These are phyloP conservation scores for Arthrobotrys sphaeroides DNA, from an alignment of 2,329 filamentous ascomycete genomes.

Conservation along the genomic window DNA sequence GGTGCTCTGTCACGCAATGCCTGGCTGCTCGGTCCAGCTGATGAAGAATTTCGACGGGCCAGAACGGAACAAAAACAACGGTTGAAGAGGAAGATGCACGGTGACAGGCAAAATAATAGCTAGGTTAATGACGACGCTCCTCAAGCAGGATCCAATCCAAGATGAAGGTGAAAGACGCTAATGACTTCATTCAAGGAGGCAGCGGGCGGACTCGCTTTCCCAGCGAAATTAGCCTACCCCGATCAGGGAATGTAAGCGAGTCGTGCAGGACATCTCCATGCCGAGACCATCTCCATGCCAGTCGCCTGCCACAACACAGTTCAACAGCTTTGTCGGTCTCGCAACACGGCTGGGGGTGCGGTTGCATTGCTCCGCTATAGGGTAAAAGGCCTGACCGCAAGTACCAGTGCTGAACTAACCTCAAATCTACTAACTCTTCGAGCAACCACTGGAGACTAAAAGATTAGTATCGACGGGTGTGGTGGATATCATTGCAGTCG, in stretches of 20 bases:
- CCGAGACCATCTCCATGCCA: too few relatives aligned
- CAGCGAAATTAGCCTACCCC: constrained; percentile 20
- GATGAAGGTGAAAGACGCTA: not conserved
- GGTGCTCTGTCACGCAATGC: not conserved
- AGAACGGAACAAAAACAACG: not conserved
- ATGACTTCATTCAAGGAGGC: constrained; percentile 33
- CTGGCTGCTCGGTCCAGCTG: not conserved
- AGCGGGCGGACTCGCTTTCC: constrained; percentile 17
- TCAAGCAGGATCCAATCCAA: constrained; percentile 20
- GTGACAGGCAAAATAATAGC: too few relatives aligned
- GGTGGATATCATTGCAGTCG: too few relatives aligned
- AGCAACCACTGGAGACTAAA: too few relatives aligned
- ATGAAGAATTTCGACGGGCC: not conserved
- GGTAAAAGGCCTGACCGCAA: too few relatives aligned
- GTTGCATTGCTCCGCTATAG: not conserved
- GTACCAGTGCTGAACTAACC: too few relatives aligned
- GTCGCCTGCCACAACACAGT: constrained; percentile 8
- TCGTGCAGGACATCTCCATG: constrained; percentile 10
- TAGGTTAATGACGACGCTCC: not conserved
- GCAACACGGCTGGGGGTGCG: not conserved
- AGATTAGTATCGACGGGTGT: too few relatives aligned
- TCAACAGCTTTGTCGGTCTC: not conserved
- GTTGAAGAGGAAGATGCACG: not conserved
- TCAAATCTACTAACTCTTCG: too few relatives aligned
- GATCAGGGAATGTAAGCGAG: constrained; percentile 30